Evolutionary conservation across 768 basidiomycete genomes (phyloP).

Genomic region (Leccinum incarnatum): DNA sequence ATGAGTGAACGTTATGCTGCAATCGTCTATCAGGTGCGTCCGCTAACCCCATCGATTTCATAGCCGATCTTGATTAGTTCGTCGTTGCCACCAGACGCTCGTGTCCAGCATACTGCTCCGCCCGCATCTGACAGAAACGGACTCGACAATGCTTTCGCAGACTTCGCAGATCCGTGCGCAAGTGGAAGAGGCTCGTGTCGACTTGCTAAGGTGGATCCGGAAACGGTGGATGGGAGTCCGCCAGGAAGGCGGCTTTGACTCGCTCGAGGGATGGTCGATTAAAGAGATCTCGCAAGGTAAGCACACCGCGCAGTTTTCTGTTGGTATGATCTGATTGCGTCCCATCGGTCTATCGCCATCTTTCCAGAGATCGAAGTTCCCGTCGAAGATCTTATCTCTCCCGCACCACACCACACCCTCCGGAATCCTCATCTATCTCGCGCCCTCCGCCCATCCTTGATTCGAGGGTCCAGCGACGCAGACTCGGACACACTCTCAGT

Average conservation of each 20-base stretch:
- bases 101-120: constrained; percentile 72
- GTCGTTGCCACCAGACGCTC: constrained; percentile 45
- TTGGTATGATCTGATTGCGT: background rate
- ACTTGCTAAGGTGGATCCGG: constrained; percentile 58
- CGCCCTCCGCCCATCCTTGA: constrained; percentile 27
- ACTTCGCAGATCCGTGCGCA: constrained; percentile 70
- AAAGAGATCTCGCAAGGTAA: constrained; percentile 66
- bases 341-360: background rate
- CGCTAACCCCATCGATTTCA: background rate
- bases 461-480: constrained; percentile 26
- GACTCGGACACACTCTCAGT: constrained; percentile 43
- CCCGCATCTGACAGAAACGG: constrained; percentile 56
- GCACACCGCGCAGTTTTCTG: background rate
- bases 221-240: constrained; percentile 75
- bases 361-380: constrained; percentile 74
- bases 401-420: constrained; percentile 32
- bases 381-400: constrained; percentile 66
- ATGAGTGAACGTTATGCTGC: constrained; percentile 64
- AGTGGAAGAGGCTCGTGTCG: constrained; percentile 64
- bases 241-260: constrained; percentile 76
- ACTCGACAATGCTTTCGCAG: constrained; percentile 59
- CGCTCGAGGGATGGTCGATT: constrained; percentile 82
- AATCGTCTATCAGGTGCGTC: constrained; percentile 70
- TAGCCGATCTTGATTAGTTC: background rate
- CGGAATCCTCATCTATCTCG: constrained; percentile 28